Evolutionary conservation across 2,329 filamentous ascomycete genomes (phyloP).

Genomic region (Arthrinium puccinioides): DNA sequence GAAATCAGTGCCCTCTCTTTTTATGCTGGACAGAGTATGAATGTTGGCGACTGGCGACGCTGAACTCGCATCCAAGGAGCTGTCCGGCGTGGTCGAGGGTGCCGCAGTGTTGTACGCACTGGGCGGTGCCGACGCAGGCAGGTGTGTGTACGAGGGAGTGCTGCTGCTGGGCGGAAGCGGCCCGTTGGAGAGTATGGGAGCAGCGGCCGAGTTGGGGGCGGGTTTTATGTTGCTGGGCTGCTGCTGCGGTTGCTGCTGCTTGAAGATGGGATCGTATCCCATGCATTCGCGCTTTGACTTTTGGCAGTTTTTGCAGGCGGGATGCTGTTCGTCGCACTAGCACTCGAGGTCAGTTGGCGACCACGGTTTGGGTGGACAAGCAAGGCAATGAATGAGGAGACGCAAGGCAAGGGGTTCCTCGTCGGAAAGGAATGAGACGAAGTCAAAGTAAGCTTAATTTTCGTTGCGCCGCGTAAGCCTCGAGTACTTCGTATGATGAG

Average conservation of each 20-base stretch:
- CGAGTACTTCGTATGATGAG: no score
- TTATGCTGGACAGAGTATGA: constrained; percentile 24
- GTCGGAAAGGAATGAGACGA: no score
- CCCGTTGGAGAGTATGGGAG: constrained; percentile 18
- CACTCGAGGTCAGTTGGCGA: background rate
- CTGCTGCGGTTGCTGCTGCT: constrained; percentile 49
- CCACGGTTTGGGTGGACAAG: background rate
- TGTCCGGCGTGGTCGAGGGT: constrained; percentile 29
- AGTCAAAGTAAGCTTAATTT: no score
- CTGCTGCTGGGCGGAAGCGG: constrained; percentile 13
- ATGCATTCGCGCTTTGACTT: constrained; percentile 84
- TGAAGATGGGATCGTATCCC: constrained; percentile 84
- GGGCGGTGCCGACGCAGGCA: constrained; percentile 17
- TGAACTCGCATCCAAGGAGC: constrained; percentile 16
- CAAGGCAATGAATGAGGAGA: background rate
- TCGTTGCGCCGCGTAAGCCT: no score
- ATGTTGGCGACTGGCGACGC: constrained; percentile 24
- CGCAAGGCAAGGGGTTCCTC: no score
- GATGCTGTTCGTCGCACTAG: constrained; percentile 94
- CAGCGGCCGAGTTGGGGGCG: constrained; percentile 41
- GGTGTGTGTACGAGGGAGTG: constrained; percentile 16
- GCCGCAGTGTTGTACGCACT: constrained; percentile 16
- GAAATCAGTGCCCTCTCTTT: constrained; percentile 41
- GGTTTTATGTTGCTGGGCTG: constrained; percentile 68
- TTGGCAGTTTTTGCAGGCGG: constrained; percentile 82